These are phyloP conservation scores for Canna indica DNA, from an alignment of 176 grass and related monocot species.

Conservation along the genomic window DNA sequence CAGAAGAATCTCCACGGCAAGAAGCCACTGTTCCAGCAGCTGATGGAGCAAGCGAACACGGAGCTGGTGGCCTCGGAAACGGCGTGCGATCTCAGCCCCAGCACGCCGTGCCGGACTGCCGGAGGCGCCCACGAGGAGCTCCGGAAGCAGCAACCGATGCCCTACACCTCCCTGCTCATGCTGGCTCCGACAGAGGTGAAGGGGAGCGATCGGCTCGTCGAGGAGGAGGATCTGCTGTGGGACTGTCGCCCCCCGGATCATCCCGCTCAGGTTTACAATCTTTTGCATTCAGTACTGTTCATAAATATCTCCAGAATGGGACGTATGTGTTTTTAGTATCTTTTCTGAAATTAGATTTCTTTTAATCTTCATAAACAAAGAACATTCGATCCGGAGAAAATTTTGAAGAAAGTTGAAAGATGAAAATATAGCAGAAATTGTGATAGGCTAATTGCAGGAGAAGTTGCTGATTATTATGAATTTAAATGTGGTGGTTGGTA, in stretches of 20 bases:
- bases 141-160: slow-evolving; percentile 17
- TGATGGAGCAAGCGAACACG: slow-evolving; percentile 44
- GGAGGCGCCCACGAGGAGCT: slow-evolving; percentile 16
- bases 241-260: slow-evolving; percentile 37
- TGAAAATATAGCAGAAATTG: not conserved
- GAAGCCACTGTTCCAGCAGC: slow-evolving; percentile 43
- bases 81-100: slow-evolving; percentile 36
- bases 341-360: not conserved
- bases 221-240: slow-evolving; percentile 44
- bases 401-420: no score
- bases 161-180: slow-evolving; percentile 60
- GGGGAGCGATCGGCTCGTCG: slow-evolving; percentile 21
- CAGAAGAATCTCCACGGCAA: slow-evolving; percentile 15
- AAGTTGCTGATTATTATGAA: not conserved
- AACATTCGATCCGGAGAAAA: no score
- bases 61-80: slow-evolving; percentile 16
- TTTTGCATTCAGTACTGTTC: not conserved
- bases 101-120: slow-evolving; percentile 33
- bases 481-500: not conserved
- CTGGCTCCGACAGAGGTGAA: slow-evolving; percentile 17
- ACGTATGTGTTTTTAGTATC: not conserved
- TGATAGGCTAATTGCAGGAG: not conserved
- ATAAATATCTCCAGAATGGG: not conserved
- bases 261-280: slow-evolving; percentile 35
- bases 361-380: not conserved